Conservation (phyloP, 768 basidiomycete genomes). For the Thelephora ganbajun region DNA sequence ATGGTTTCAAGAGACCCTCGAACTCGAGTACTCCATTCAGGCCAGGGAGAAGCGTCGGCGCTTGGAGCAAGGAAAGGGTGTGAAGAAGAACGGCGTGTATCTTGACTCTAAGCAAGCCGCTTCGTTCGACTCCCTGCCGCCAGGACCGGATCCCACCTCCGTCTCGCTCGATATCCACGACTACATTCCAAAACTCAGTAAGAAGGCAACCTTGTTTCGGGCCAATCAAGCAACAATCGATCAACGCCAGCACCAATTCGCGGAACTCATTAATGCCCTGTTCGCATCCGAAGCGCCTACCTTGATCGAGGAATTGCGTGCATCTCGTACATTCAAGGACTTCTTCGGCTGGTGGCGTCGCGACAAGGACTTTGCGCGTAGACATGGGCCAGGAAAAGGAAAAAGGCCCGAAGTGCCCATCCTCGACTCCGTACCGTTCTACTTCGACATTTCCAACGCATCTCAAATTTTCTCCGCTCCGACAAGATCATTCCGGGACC, state of each 20-base stretch:
- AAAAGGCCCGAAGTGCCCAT: slow-evolving; percentile 29
- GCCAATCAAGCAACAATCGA: slow-evolving; percentile 53
- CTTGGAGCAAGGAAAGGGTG: slow-evolving; percentile 57
- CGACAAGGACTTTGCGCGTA: slow-evolving; percentile 48
- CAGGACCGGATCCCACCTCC: slow-evolving; percentile 66
- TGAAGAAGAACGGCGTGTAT: slow-evolving; percentile 57
- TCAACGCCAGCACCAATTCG: slow-evolving; percentile 47
- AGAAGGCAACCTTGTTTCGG: slow-evolving; percentile 61
- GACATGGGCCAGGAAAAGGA: slow-evolving; percentile 16
- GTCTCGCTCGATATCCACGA: slow-evolving; percentile 58
- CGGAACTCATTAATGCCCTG: slow-evolving; percentile 41
- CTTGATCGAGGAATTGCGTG: slow-evolving; percentile 51
- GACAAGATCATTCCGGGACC: slow-evolving; percentile 5
- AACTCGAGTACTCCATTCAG: slow-evolving; percentile 45
- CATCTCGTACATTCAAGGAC: slow-evolving; percentile 42
- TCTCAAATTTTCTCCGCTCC: slow-evolving; percentile 3
- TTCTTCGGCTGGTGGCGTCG: slow-evolving; percentile 73
- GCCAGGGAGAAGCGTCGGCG: slow-evolving; percentile 57
- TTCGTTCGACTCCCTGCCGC: slow-evolving; percentile 76
- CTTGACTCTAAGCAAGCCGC: slow-evolving; percentile 61
- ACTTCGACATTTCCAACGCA: slow-evolving; percentile 34
- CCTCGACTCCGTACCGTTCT: slow-evolving; percentile 42
- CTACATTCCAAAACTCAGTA: slow-evolving; percentile 51
- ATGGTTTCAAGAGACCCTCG: slow-evolving; percentile 57
- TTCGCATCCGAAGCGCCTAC: slow-evolving; percentile 49